Conservation (phyloP, 805 yeast species). For the Kuraishia floccosa region DNA sequence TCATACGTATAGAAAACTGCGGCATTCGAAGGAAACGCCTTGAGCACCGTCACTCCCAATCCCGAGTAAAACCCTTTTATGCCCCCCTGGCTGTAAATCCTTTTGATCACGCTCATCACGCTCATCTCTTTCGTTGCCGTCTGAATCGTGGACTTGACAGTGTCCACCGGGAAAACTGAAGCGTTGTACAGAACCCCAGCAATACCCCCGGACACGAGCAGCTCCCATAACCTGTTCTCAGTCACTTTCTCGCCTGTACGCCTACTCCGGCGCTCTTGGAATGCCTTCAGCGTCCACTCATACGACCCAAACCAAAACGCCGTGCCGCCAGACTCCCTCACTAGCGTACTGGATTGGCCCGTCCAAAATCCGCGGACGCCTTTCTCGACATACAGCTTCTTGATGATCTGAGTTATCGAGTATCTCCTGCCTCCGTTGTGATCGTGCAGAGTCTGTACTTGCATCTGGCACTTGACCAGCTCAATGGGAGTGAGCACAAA, state of each 20-base stretch:
- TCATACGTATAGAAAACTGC: conserved; percentile 77
- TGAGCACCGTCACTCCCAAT: conserved; percentile 63
- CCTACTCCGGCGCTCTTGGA: conserved; percentile 22
- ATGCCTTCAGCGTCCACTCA: conserved; percentile 36
- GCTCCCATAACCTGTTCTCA: conserved; percentile 33
- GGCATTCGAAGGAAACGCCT: conserved; percentile 89
- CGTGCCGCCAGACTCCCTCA: conserved; percentile 83
- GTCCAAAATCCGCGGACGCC: conserved; percentile 78
- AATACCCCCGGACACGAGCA: conserved; percentile 68
- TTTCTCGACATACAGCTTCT: conserved; percentile 24
- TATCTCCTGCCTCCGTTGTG: conserved; percentile 19
- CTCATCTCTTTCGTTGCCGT: conserved; percentile 27
- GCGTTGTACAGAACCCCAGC: conserved; percentile 81
- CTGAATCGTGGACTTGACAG: conserved; percentile 81
- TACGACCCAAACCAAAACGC: conserved; percentile 93
- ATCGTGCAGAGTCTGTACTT: conserved; percentile 40
- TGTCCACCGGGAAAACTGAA: conserved; percentile 81
- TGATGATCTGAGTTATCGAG: conserved; percentile 25
- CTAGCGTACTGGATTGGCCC: conserved; percentile 73
- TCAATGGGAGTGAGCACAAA: conserved; percentile 88
- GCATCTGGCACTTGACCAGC: conserved; percentile 77
- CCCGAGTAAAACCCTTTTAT: conserved; percentile 72
- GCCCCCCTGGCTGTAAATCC: conserved; percentile 43
- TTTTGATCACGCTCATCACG: conserved; percentile 21
- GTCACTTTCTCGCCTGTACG: neutral